Conservation (phyloP, 257 asterid species). For the Paraleonurus japonicus region DNA sequence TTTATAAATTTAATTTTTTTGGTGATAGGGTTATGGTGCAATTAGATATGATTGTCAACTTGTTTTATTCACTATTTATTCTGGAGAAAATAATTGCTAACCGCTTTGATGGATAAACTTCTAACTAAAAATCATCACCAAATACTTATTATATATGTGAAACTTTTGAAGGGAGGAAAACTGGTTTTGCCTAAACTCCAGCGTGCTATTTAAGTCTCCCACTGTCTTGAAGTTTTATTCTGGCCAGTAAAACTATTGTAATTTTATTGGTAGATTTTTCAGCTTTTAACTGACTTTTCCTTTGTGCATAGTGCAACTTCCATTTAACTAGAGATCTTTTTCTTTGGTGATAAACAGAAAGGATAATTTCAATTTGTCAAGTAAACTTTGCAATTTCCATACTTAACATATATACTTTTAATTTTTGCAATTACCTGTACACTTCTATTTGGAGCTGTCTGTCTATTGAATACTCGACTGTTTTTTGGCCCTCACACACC, state of each 20-base stretch:
- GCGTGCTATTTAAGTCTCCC: background rate
- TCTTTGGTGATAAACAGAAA: background rate
- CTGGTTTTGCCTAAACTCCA: background rate
- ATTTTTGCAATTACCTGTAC: background rate
- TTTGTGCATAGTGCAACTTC: background rate
- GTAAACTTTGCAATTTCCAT: background rate
- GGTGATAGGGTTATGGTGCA: background rate
- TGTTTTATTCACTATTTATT: background rate
- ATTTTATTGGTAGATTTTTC: background rate
- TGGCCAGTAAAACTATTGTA: background rate
- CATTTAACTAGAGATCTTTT: background rate
- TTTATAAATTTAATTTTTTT: slow-evolving; percentile 4
- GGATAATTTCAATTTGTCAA: background rate
- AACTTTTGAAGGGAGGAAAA: background rate
- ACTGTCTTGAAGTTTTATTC: background rate
- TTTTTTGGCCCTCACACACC: background rate
- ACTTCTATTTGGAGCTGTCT: background rate
- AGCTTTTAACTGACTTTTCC: background rate
- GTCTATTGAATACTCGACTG: background rate
- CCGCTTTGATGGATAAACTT: background rate
- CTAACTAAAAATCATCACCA: background rate
- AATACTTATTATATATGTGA: background rate
- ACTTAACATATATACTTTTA: background rate
- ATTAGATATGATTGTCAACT: background rate
- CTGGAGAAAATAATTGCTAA: background rate